Base-by-base conservation (phyloP, 2,329 filamentous ascomycete species). In the Lasiodiplodia hormozganensis region DNA sequence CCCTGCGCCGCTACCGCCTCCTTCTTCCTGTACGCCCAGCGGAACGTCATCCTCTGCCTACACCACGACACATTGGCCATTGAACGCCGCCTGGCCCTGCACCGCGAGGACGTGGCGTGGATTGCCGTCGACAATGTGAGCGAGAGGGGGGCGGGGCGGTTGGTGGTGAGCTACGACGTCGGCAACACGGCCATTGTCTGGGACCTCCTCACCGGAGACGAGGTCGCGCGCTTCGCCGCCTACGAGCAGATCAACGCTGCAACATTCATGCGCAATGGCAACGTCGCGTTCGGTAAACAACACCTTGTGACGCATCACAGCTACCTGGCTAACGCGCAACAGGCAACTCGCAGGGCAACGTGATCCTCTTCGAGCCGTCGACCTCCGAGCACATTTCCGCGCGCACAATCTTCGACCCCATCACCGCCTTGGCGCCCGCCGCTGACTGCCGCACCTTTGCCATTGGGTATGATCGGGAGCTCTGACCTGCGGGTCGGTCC, bases 191-290 rank as follows among this genome's bases (percentile, higher is more conserved):
- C 94, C 4, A 97, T 98, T 76, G 93, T 98, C 8, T 99, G 96
- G 96, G 95, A 99, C 81, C 85, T 97, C 70, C 89, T 96, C 82
- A 96, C 93, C 0, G 96, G 96, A 60, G 90, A 94, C 69, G 94
- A 97, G 80, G 87, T 97, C 69, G 90, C 95, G 49, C 88, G 94
- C n/a, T 98, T 98, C 82, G 90, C 91, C 28, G 96, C 94, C 0
- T 97, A 97, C 76, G 93, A 97, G 76, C 88, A 92, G 72, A 86
- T 98, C 71, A 90, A 90, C 25, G 90, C 93, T 36, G 95, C 94
- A 47, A 86, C 92, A 14, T 99, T 96, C 93, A 97, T 99, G 94
- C 88, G 91, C 54, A 97, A 97, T 81, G 96, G 96, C 67, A 97
- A 97, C 81, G 90, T 99, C 72, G 95, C 93, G 47, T 98, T 98